Conservation (phyloP, 148 eudicot genomes). For the Hydrangea macrophylla region DNA sequence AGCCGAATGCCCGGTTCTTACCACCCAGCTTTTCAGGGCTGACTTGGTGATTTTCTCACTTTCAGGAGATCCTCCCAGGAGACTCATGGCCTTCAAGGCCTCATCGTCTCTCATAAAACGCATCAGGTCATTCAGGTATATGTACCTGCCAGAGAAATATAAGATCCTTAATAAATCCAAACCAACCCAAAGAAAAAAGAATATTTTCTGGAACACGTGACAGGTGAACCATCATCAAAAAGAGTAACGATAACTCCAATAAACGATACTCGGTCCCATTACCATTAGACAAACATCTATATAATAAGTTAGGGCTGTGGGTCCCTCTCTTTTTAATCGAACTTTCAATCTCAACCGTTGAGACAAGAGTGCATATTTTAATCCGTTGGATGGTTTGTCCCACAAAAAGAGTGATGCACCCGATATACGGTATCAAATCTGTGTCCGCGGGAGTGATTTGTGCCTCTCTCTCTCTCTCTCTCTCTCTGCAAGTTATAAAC, state of each 20-base stretch:
- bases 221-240: neutral
- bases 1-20: conserved; percentile 18
- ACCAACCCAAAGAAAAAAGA: neutral
- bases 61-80: conserved; percentile 60
- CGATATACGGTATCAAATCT: too few species aligned
- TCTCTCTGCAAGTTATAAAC: too few species aligned
- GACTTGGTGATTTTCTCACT: conserved; percentile 55
- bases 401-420: too few species aligned
- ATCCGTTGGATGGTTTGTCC: too few species aligned
- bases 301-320: too few species aligned
- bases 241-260: conserved; percentile 1
- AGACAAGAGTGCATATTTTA: too few species aligned
- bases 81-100: conserved; percentile 50
- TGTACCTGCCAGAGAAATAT: conserved; percentile 38
- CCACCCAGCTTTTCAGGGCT: conserved; percentile 83
- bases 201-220: neutral
- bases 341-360: too few species aligned
- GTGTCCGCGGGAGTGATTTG: too few species aligned
- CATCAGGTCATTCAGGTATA: conserved; percentile 50
- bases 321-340: too few species aligned
- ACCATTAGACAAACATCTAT: too few species aligned
- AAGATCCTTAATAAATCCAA: neutral
- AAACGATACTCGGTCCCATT: neutral
- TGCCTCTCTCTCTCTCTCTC: too few species aligned
- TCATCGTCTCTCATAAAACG: conserved; percentile 76